Evolutionary conservation across 495 filamentous ascomycete species (phyloP).

Genomic region (Tuber calosporum): DNA sequence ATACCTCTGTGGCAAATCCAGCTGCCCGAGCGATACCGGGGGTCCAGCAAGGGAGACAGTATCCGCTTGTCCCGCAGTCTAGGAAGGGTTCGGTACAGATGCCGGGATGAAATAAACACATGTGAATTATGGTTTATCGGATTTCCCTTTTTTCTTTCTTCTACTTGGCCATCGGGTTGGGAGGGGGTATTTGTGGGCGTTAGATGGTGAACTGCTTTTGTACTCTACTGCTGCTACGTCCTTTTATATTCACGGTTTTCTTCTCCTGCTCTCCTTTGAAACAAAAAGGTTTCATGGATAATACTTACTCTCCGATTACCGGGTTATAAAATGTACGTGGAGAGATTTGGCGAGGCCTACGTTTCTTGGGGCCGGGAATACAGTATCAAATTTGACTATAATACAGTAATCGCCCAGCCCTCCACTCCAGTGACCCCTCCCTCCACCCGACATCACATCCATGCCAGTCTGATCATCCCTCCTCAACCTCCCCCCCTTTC

Average conservation of each 20-base stretch:
- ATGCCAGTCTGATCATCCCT: conserved; percentile 1
- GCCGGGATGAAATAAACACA: not conserved
- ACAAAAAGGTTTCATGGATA: not conserved
- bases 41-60: not conserved
- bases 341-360: not conserved
- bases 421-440: no score
- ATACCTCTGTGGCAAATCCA: conserved; percentile 1
- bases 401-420: no score
- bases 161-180: not conserved
- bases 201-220: not conserved
- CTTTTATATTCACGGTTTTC: not conserved
- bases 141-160: not conserved
- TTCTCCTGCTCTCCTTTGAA: not conserved
- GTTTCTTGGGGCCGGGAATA: not conserved
- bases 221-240: not conserved
- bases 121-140: not conserved
- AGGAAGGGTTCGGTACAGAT: not conserved
- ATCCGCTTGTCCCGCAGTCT: not conserved
- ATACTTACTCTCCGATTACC: not conserved
- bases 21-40: not conserved
- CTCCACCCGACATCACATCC: not conserved
- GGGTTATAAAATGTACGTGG: not conserved
- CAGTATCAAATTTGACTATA: not conserved
- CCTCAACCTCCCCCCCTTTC: conserved; percentile 22
- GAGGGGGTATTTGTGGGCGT: not conserved